Conservation (phyloP, 1,284 basidiomycete species). For the Pyrrhoderma lamaoense region DNA sequence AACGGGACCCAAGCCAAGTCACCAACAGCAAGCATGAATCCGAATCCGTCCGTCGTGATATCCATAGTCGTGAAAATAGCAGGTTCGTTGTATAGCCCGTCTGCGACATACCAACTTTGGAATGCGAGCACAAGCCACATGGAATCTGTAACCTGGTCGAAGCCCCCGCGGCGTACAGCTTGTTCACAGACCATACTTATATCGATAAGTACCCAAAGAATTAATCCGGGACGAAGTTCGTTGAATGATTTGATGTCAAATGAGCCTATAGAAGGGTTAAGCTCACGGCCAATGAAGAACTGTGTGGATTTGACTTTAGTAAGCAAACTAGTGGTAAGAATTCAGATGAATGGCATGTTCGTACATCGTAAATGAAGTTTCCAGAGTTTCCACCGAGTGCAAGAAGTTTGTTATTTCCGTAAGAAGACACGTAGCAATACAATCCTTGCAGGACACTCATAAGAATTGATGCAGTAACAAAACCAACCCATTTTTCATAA, state of each 20-base stretch:
- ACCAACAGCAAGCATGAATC: conserved; percentile 96
- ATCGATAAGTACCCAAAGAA: conserved; percentile 90
- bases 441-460: conserved; percentile 75
- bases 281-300: conserved; percentile 95
- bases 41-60: conserved; percentile 96
- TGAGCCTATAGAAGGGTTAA: conserved; percentile 84
- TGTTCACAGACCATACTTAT: conserved; percentile 92
- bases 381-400: conserved; percentile 91
- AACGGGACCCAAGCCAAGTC: conserved; percentile 96
- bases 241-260: conserved; percentile 98
- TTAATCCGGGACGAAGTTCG: conserved; percentile 91
- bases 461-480: conserved; percentile 76
- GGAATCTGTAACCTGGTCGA: conserved; percentile 71
- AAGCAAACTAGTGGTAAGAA: conserved; percentile 8
- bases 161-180: conserved; percentile 69
- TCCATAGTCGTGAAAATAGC: conserved; percentile 96
- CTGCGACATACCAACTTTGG: conserved; percentile 84
- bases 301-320: conserved; percentile 28
- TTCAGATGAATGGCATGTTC: conserved; percentile 24
- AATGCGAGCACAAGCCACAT: conserved; percentile 88
- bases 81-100: conserved; percentile 85
- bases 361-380: conserved; percentile 84
- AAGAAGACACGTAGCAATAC: conserved; percentile 72
- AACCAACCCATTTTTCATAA: conserved; percentile 88
- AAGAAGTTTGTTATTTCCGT: conserved; percentile 60